Conservation (phyloP, 192 early-diverging fungal genomes). For the Linnemannia exigua region DNA sequence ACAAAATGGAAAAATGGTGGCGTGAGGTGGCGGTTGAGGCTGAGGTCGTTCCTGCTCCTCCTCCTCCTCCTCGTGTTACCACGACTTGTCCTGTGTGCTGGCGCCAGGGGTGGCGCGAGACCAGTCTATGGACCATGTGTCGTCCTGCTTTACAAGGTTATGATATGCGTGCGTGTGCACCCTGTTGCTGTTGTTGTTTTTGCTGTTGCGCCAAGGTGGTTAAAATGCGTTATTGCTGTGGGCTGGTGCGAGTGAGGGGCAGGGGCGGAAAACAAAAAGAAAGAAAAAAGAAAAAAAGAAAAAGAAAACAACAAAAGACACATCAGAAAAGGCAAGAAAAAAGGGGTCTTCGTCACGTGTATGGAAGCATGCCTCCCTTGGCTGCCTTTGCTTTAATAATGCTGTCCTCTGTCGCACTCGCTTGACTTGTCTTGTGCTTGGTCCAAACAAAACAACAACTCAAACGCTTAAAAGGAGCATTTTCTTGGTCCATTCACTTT, state of each 20-base stretch:
- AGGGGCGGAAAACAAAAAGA: slow-evolving; percentile 4
- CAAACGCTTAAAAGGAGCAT: background rate
- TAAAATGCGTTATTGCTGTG: background rate
- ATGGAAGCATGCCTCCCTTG: background rate
- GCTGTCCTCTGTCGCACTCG: too few species aligned
- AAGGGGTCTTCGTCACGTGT: background rate
- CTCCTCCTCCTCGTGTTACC: background rate
- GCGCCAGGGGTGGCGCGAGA: slow-evolving; percentile 43
- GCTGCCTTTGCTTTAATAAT: too few species aligned
- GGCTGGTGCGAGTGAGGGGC: too few species aligned
- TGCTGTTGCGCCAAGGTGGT: background rate
- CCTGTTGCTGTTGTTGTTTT: background rate
- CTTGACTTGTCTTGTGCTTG: too few species aligned
- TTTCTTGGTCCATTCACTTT: background rate
- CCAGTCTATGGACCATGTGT: slow-evolving; percentile 41
- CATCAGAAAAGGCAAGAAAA: background rate
- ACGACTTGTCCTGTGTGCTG: background rate
- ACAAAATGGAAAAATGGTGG: background rate
- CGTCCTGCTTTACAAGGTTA: background rate
- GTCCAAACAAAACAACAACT: too few species aligned
- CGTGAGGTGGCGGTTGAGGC: slow-evolving; percentile 6
- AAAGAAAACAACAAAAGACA: background rate
- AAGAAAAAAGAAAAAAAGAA: background rate
- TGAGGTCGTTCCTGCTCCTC: background rate
- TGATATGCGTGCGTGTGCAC: background rate